Base-by-base conservation (phyloP, 2,329 filamentous ascomycete genomes). In the Apiospora hydei region DNA sequence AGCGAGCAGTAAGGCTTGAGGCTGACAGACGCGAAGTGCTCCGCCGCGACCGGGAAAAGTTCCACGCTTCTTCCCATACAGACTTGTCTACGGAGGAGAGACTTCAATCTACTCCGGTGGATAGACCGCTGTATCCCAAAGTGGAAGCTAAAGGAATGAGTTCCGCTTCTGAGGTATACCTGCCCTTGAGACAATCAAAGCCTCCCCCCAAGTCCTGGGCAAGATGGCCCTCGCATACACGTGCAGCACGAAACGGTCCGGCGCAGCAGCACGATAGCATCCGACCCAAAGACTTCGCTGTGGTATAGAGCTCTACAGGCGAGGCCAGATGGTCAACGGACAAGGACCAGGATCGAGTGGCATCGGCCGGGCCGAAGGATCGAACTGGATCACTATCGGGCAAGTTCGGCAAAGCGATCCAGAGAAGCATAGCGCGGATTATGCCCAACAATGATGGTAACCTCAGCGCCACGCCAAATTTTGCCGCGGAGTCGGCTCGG, bases 151-250 rank as follows among this genome's bases (percentile, higher is more conserved):
- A 5, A 18, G 21, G 4, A 21, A 16, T 41, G 34, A 41, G 57
- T 41, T 64, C 57, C 10, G n/a, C 57, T 24, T 64, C 57, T 8
- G 34, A 64, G 34, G 34, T 64, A 64, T n/a, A 18, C 18, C 57
- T 64, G 18, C 57, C 57, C 30, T 21, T 64, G 44, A 46, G 26
- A 49, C 3, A 70, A 34, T 71, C 72, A 38, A 78, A 74, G 14
- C 77, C 78, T 44, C 79, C 78, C 43, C 79, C 79, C 16, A 75
- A 73, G 66, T 78, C 79, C 11, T 81, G 80, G 80, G 78, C 80
- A 41, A 80, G 75, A 69, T 81, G 80, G 80, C 79, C 80, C 24
- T 81, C 79, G 6, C 77, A 80, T 72, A 78, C 77, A 68, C 78
- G 79, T 2, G 69, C 74, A 6, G 74, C 78, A 70, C 77, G 80